phyloP scores from a whole-genome alignment of 2,329 filamentous ascomycete genomes.

The Aspergillus ibericus region DNA sequence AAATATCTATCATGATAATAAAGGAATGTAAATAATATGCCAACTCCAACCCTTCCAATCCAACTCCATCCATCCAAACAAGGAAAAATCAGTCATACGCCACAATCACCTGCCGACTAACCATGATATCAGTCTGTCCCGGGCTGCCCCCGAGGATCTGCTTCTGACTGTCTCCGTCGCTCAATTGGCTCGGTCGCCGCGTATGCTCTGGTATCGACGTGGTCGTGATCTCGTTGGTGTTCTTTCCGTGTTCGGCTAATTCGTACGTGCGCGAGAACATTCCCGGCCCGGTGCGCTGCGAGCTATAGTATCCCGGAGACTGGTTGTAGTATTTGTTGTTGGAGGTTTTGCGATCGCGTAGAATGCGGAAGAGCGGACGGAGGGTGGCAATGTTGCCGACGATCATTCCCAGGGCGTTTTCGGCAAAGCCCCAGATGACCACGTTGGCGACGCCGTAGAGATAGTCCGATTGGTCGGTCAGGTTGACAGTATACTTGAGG shows the following conservation, averaged over 20 bases:
- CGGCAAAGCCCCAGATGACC: constrained; percentile 50
- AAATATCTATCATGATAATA: background rate
- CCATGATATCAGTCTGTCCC: constrained; percentile 19
- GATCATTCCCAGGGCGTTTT: constrained; percentile 53
- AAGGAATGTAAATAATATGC: background rate
- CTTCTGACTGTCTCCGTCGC: constrained; percentile 25
- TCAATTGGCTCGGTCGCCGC: constrained; percentile 10
- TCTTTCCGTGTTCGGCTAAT: constrained; percentile 16
- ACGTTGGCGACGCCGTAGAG: constrained; percentile 45
- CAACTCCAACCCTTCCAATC: background rate
- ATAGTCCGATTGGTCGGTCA: constrained; percentile 42
- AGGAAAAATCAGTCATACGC: constrained; percentile 12
- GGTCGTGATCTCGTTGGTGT: constrained; percentile 9
- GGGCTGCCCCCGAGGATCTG: constrained; percentile 19
- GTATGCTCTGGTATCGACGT: constrained; percentile 7
- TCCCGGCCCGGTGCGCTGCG: background rate
- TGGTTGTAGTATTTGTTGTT: constrained; percentile 9
- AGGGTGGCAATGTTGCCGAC: constrained; percentile 51
- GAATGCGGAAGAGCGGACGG: constrained; percentile 43
- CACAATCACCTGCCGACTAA: constrained; percentile 21
- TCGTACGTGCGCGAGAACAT: constrained; percentile 18
- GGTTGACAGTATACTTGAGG: constrained; percentile 44
- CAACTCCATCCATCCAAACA: background rate
- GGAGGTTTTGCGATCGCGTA: constrained; percentile 19
- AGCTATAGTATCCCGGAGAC: background rate